Evolutionary conservation across 257 asterid genomes (phyloP).

Genomic region (Solanum tarapatanum): DNA sequence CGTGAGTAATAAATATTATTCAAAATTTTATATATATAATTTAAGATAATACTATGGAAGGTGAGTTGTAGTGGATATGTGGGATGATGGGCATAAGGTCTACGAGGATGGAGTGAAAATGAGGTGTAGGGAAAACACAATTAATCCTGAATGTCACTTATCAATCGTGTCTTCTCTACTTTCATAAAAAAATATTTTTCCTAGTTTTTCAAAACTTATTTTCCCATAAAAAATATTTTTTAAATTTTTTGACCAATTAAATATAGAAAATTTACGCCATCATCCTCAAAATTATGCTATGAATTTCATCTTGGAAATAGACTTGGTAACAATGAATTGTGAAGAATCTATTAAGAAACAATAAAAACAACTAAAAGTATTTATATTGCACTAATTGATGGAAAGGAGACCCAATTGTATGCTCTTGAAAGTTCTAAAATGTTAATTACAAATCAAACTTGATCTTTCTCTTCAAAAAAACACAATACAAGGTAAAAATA

Average conservation of each 20-base stretch:
- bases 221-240: too few species aligned
- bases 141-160: background rate
- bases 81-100: background rate
- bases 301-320: background rate
- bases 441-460: background rate
- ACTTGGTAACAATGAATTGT: background rate
- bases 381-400: background rate
- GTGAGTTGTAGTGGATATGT: background rate
- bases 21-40: too few species aligned
- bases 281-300: background rate
- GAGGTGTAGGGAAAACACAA: background rate
- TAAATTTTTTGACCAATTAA: too few species aligned
- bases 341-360: background rate
- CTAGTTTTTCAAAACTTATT: too few species aligned
- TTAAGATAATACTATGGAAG: too few species aligned
- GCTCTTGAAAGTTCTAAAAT: background rate
- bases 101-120: background rate
- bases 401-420: background rate
- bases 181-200: too few species aligned
- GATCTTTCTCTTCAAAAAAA: background rate
- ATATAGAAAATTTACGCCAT: background rate
- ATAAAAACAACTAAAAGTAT: background rate
- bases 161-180: background rate
- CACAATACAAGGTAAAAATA: background rate
- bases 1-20: too few species aligned